Evolutionary conservation across 1,139 yeast genomes (phyloP), one percentile per base, ranked within the genome.

Genomic region (Debaryomyces coudertii): DNA sequence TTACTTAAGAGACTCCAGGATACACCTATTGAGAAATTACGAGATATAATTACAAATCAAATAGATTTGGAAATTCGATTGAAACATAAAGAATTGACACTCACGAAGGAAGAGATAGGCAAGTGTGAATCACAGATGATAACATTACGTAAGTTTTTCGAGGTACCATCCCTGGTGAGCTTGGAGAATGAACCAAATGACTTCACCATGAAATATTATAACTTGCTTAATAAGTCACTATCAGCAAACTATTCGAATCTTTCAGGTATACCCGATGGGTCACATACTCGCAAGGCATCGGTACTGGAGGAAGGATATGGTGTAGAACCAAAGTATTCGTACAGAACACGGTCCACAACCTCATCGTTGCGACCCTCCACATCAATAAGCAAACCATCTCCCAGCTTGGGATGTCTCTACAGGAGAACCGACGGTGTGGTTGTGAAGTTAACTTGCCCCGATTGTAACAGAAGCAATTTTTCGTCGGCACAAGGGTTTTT

Each of bases 401-500:
- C 69, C 42, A 64, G 76, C 40, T 56, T 76, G 39, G 80, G 80
- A 7, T 86, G 95, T 55, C 73, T 87, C 5, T 85, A 84, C 58
- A 73, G 87, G 47, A 68, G 95, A 48, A 79, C 86, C 4, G 95
- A 87, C 61, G 92, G 93, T 1, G 73, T 85, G 0, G 67, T 85
- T 23, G 90, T 87, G 6, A 73, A 83, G 44, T 71, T 87, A 22
- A 82, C 82, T 6, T 87, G 95, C 60, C 82, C 85, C 0, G 79
- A 76, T 45, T 87, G 95, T 62, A 77, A 73, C 12, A 68, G 93
- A 46, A 77, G 82, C 43, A 87, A 86, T 51, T 87, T 87, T 59
- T 82, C 88, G 6, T 81, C 88, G 11, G 89, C 90, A 0, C 95
- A 87, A 60, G 95, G 95, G 20, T 86, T 87, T 51, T 73, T 87